Evolutionary conservation across 2,329 filamentous ascomycete species (phyloP).

Genomic region (Pyrenophora graminea): DNA sequence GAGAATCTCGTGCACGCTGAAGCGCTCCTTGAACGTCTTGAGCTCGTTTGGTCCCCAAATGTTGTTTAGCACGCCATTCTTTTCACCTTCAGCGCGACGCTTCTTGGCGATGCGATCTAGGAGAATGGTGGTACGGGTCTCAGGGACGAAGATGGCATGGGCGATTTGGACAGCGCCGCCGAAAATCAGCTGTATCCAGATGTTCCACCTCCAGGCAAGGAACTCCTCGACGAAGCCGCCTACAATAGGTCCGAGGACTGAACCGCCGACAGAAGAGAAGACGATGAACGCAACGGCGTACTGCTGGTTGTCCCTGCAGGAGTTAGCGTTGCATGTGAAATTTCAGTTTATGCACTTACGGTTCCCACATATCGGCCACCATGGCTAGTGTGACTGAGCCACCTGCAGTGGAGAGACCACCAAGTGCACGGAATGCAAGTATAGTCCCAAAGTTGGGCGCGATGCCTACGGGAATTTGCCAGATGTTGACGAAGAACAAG

Average conservation of each 20-base stretch:
- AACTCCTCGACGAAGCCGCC: constrained; percentile 74
- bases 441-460: constrained; percentile 74
- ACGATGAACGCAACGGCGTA: constrained; percentile 70
- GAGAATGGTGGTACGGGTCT: constrained; percentile 76
- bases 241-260: constrained; percentile 75
- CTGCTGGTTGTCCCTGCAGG: constrained; percentile 57
- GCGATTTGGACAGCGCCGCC: constrained; percentile 70
- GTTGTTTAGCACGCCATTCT: constrained; percentile 62
- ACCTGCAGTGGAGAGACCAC: constrained; percentile 59
- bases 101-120: constrained; percentile 80
- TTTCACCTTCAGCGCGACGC: constrained; percentile 65
- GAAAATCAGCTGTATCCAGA: constrained; percentile 86
- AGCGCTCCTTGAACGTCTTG: constrained; percentile 42
- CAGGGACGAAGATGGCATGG: constrained; percentile 72
- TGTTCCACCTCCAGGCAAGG: constrained; percentile 75
- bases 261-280: constrained; percentile 78
- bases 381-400: constrained; percentile 68
- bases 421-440: constrained; percentile 61
- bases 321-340: background rate
- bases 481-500: constrained; percentile 77
- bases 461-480: constrained; percentile 66
- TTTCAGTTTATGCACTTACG: constrained; percentile 30
- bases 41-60: constrained; percentile 78
- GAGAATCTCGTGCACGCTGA: constrained; percentile 47
- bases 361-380: constrained; percentile 63